phyloP scores from a whole-genome alignment of 2,329 filamentous ascomycete species.

The Ophiocordyceps camponoti-leonardi region DNA sequence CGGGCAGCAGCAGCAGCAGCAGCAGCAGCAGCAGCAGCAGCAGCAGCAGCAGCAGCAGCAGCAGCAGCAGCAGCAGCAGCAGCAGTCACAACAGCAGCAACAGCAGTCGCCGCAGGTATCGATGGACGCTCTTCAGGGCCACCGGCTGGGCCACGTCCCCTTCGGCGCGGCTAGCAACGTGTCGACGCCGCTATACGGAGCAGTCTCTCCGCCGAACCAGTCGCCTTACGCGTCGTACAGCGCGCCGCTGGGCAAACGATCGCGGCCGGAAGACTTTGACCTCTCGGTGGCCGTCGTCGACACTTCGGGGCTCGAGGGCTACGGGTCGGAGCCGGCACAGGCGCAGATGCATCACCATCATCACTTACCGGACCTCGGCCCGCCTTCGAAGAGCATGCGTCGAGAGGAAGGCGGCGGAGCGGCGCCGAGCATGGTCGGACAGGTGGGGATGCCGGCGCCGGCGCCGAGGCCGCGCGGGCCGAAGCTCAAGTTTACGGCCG shows the following conservation, averaged over 20 bases:
- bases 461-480: conserved; percentile 68
- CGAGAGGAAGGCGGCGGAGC: conserved; percentile 44
- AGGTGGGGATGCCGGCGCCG: conserved; percentile 72
- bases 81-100: too few species aligned
- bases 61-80: too few species aligned
- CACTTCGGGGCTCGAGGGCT: conserved; percentile 30
- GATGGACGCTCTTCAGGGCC: conserved; percentile 37
- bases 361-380: conserved; percentile 56
- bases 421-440: conserved; percentile 63
- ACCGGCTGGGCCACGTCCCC: conserved; percentile 33
- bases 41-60: too few species aligned
- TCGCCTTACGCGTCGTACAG: conserved; percentile 13
- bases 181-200: conserved; percentile 33
- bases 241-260: conserved; percentile 27
- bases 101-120: conserved; percentile 33
- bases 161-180: conserved; percentile 32
- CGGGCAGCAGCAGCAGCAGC: too few species aligned
- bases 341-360: conserved; percentile 53
- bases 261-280: conserved; percentile 41
- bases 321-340: conserved; percentile 1
- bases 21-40: too few species aligned
- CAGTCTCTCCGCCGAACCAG: conserved; percentile 24
- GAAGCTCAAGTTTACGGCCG: conserved; percentile 85
- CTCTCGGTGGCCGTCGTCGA: conserved; percentile 35
- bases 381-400: conserved; percentile 50